A percentile compares a stretch with the other conserved stretches of the same genome.
Evolutionary conservation across 345 rosid genomes (phyloP).

Genomic region (Bruguiera sexangula): DNA sequence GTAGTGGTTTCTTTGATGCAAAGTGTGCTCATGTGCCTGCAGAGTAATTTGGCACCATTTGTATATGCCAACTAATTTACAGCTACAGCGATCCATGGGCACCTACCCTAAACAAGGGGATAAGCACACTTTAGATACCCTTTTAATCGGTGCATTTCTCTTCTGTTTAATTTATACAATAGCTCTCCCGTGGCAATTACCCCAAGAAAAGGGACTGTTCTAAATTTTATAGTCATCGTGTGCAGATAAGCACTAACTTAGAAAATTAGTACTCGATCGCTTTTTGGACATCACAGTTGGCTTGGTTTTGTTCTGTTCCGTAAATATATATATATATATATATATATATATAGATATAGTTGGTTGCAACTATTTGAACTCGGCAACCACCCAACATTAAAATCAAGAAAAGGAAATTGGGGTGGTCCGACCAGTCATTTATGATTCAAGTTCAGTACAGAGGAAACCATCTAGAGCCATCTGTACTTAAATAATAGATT

Average conservation of each 20-base stretch:
- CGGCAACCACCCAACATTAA: too few relatives aligned
- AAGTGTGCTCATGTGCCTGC: neutral
- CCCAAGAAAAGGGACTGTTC: neutral
- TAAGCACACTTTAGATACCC: neutral
- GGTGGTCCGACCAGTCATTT: too few relatives aligned
- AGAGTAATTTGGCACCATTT: conserved; percentile 3
- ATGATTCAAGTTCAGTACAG: too few relatives aligned
- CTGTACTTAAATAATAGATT: too few relatives aligned
- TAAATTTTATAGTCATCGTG: neutral
- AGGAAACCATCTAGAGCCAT: too few relatives aligned
- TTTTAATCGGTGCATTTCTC: neutral
- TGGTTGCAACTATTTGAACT: too few relatives aligned
- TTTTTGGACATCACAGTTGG: too few relatives aligned
- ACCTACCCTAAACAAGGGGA: neutral
- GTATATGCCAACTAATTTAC: conserved; percentile 14
- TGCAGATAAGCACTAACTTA: conserved; percentile 5
- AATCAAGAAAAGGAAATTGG: too few relatives aligned
- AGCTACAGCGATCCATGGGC: conserved; percentile 14
- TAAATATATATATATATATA: too few relatives aligned
- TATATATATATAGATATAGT: too few relatives aligned
- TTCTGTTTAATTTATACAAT: too few relatives aligned
- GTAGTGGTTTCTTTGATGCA: neutral
- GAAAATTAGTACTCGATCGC: neutral
- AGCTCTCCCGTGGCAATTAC: neutral
- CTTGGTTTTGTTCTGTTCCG: too few relatives aligned